Conservation (phyloP, 495 filamentous ascomycete genomes). For the Podospora tetraspora region DNA sequence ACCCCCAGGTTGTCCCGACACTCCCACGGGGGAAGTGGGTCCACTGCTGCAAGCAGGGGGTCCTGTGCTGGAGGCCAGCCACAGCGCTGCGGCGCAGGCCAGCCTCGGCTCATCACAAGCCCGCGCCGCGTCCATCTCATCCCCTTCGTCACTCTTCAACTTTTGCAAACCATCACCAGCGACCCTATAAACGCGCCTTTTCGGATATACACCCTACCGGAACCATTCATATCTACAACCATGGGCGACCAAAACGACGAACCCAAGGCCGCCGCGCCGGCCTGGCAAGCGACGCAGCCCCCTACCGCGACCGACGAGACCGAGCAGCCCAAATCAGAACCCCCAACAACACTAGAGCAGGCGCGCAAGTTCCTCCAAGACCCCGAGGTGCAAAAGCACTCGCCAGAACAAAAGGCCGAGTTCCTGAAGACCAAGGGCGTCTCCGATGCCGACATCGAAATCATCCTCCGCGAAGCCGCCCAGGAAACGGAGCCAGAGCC, state of each 20-base stretch:
- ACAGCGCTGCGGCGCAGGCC: conserved; percentile 1
- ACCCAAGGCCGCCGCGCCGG: conserved; percentile 13
- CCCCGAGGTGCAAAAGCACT: conserved; percentile 63
- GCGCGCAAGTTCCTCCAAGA: conserved; percentile 77
- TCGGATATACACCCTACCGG: not conserved
- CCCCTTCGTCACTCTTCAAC: not conserved
- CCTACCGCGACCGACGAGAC: conserved; percentile 13
- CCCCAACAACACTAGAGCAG: conserved; percentile 55
- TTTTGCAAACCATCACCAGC: not conserved
- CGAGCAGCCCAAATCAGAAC: conserved; percentile 19
- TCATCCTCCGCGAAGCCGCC: conserved; percentile 49
- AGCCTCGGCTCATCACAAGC: conserved; percentile 15
- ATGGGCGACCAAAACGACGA: conserved; percentile 21
- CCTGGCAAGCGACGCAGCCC: conserved; percentile 16
- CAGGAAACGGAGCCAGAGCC: conserved; percentile 29
- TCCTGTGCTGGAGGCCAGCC: conserved; percentile 1
- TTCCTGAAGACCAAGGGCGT: conserved; percentile 82
- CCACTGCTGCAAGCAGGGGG: not conserved
- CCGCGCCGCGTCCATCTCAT: not conserved
- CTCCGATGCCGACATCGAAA: conserved; percentile 58
- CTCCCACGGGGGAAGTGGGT: conserved; percentile 5
- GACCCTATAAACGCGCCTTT: not conserved
- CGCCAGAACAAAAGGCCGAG: conserved; percentile 64
- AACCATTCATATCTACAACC: not conserved
- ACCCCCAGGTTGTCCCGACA: not conserved